These are phyloP conservation scores for Leersia perrieri DNA, from an alignment of 176 grass and related monocot genomes.

Conservation along the genomic window DNA sequence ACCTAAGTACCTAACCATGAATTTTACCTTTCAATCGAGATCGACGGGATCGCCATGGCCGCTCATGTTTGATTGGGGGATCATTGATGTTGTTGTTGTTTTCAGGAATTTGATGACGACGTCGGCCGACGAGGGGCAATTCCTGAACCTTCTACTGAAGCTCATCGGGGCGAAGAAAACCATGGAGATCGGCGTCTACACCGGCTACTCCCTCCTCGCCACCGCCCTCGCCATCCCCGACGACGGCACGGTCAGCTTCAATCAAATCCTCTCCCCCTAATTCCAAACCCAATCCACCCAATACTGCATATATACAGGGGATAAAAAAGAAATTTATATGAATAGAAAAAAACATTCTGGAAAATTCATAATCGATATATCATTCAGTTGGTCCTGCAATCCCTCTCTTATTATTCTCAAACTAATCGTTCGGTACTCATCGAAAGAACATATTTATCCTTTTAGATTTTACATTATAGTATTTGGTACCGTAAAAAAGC, in stretches of 20 bases:
- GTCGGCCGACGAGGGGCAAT: conserved; percentile 85
- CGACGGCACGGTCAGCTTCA: conserved; percentile 79
- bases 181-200: conserved; percentile 99
- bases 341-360: too few species aligned
- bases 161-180: conserved; percentile 94
- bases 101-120: conserved; percentile 86
- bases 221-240: conserved; percentile 89
- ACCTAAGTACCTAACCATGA: background rate
- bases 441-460: too few species aligned
- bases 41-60: background rate
- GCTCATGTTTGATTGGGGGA: background rate
- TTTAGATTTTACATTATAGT: too few species aligned
- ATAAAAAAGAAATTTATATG: too few species aligned
- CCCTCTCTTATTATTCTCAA: too few species aligned
- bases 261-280: background rate
- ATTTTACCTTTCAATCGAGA: background rate
- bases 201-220: conserved; percentile 95
- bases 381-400: too few species aligned
- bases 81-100: background rate
- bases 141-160: conserved; percentile 84
- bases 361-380: too few species aligned
- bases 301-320: too few species aligned
- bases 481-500: too few species aligned
- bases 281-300: background rate
- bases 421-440: too few species aligned